Evolutionary conservation across 106 monocot species (phyloP), one percentile per base, ranked within the genome.

Genomic region (Allium sativum): DNA sequence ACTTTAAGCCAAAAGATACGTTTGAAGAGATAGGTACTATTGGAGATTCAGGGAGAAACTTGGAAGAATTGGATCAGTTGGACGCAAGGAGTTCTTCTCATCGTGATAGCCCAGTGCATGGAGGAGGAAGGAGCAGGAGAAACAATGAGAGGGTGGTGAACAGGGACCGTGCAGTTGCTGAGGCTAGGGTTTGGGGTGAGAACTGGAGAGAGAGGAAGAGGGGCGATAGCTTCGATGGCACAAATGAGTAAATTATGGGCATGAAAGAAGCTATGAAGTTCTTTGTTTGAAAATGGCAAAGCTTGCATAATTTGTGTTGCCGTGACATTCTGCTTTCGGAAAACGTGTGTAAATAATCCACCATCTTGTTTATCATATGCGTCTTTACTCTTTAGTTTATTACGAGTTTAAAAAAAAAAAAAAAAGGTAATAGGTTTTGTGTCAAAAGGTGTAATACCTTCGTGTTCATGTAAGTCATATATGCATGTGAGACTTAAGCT

Each of bases 1-100:
- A 87, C 42, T 69, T 78, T 14, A 68, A 68, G 13, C 56, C 64
- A 63, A 77, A 73, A 52, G 79, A 80, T 20, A 21, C 67, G 14
- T 31, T 50, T 42, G 75, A 72, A 54, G 68, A 54, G 19, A 57
- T 64, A 10, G 79, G 70, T 46, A 19, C 61, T n/a, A 77, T 71
- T 8, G 56, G 69, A 69, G 78, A 77, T 3, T 92, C 87, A 48
- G 87, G 76, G 55, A 56, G 81, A 57, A 76, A 71, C 52, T 75
- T 57, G 56, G 73, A 31, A 31, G 31, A 60, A 9, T 67, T 84
- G 45, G 92, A 93, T 11, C 79, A 74, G 9, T 65, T 67, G 45
- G 81, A 79, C 40, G 56, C 40, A 8, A 45, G 61, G 5, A 79
- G 68, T 4, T 81, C 31, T 31, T 31, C 76, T 9, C 78, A 78